phyloP scores from a whole-genome alignment of 192 early-diverging fungal genomes.

The Haplosporangium gracile region DNA sequence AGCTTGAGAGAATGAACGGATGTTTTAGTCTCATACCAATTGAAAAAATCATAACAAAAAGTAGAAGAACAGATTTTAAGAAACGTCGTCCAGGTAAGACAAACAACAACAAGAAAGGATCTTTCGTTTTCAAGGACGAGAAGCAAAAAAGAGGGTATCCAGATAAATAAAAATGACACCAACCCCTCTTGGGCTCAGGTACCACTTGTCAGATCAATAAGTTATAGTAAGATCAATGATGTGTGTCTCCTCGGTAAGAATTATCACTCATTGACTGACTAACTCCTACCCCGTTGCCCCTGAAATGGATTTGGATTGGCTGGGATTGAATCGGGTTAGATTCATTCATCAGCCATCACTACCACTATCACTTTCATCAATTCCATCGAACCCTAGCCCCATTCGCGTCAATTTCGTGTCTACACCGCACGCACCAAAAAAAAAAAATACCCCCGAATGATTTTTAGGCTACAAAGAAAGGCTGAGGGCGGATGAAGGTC shows the following conservation, averaged over 20 bases:
- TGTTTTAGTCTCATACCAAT: neutral
- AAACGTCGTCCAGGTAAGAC: neutral
- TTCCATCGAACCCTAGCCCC: neutral
- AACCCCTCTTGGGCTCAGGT: no score
- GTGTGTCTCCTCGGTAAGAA: no score
- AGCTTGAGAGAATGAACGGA: neutral
- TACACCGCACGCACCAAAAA: neutral
- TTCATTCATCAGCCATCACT: neutral
- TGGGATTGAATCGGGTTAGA: neutral
- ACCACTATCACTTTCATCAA: neutral
- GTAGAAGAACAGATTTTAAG: neutral
- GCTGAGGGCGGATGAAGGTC: neutral
- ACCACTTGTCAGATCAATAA: no score
- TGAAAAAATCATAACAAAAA: neutral
- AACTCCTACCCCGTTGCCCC: no score
- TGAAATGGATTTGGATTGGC: no score
- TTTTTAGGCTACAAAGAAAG: no score
- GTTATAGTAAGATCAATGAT: no score
- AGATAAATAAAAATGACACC: no score
- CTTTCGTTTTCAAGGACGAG: no score
- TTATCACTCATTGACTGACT: no score
- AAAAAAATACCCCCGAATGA: neutral
- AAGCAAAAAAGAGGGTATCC: no score
- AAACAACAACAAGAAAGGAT: no score
- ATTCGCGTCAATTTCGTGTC: neutral